Conservation (phyloP, 129 eudicot species). For the Oenanthe sinensis region DNA sequence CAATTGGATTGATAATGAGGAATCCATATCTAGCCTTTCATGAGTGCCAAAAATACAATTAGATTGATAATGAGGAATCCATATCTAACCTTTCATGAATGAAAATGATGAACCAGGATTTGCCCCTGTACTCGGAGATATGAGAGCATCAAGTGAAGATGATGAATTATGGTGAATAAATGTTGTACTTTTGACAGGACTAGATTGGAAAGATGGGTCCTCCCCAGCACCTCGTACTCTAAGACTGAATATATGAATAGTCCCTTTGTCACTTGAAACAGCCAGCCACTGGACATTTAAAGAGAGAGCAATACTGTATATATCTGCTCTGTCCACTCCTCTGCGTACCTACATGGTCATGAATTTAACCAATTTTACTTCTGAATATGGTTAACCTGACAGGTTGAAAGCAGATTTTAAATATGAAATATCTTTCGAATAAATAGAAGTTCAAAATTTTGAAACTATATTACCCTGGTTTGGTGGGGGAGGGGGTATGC, state of each 20-base stretch:
- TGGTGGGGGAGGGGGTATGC: not conserved
- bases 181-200: conserved; percentile 31
- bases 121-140: conserved; percentile 66
- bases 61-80: not conserved
- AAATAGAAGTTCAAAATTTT: not conserved
- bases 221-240: conserved; percentile 80
- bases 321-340: conserved; percentile 85
- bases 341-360: conserved; percentile 61
- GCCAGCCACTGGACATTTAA: conserved; percentile 93
- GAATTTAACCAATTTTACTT: not conserved
- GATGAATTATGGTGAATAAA: conserved; percentile 54
- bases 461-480: not conserved
- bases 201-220: conserved; percentile 43
- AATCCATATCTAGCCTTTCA: conserved; percentile 43
- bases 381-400: not conserved
- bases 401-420: not conserved
- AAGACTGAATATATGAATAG: conserved; percentile 84
- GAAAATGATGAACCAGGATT: conserved; percentile 87
- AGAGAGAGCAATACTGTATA: conserved; percentile 76
- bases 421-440: not conserved
- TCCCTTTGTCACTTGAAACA: conserved; percentile 95
- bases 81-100: conserved; percentile 70
- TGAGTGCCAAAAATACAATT: conserved; percentile 39
- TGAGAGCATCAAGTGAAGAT: conserved; percentile 69
- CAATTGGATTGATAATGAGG: not conserved